Base-by-base conservation (phyloP, 164 flowering plant species). In the Saururus chinensis region DNA sequence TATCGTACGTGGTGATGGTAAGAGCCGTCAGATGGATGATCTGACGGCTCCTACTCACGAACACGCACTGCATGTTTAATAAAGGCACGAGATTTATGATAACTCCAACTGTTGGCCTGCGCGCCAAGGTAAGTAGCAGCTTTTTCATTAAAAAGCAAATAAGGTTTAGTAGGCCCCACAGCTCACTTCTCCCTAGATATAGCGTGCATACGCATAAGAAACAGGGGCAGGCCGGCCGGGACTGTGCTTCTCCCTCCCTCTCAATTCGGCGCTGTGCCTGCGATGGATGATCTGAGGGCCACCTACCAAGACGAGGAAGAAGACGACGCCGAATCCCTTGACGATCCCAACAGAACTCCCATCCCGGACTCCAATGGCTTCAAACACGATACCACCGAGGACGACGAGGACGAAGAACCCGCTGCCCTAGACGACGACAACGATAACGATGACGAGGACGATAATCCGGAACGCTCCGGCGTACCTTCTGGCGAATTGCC, bases 291-390 rank as follows among this genome's bases (percentile, higher is more conserved):
- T 59, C 73, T 81, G 21, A 77, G 58, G 70, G 73, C 69, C 20
- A 62, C 63, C 40, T 83, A 76, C 82, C 63, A 51, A 48, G 83
- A 77, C 65, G 87, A 83, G 0, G 81, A 75, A 7, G 84, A 78
- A 4, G 82, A 74, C 22, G 79, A 74, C 49, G 17, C 52, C 69
- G 56, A 61, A 17, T 21, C 57, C 66, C 51, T 19, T 23, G 19
- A 4, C 51, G 19, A 7, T 19, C 22, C 57, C 49, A 4, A 26
- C 30, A 45, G 49, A 21, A 14, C 30, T 40, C 14, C 51, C 52
- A 41, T 70, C 58, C 51, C 60, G 23, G 19, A 64, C 30, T 17
- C 65, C 42, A 59, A 64, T 8, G 53, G 57, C 23, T 60, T 55
- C 37, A 57, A 64, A 30, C 71, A 42, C 49, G 79, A 81, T 19